Conservation (phyloP, 2,329 filamentous ascomycete species). For the Sarocladium strictum region DNA sequence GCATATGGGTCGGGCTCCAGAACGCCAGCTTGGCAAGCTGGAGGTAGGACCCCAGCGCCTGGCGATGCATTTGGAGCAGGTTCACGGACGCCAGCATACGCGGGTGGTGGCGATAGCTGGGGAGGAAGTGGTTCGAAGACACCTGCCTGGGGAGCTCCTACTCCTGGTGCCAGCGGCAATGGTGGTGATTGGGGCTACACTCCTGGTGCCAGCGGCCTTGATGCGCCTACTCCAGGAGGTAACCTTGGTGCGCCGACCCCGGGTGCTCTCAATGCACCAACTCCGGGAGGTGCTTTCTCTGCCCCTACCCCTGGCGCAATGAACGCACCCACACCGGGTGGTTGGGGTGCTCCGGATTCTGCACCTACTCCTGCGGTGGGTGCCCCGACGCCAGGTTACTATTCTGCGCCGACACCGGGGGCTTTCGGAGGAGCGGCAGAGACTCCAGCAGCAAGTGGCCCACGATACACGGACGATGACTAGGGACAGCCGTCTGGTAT, state of each 20-base stretch:
- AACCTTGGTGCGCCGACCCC: conserved; percentile 55
- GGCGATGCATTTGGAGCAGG: conserved; percentile 59
- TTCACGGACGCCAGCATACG: conserved; percentile 63
- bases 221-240: conserved; percentile 62
- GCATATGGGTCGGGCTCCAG: conserved; percentile 69
- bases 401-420: conserved; percentile 50
- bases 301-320: conserved; percentile 54
- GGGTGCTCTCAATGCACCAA: conserved; percentile 61
- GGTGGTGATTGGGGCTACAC: conserved; percentile 57
- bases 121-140: conserved; percentile 64
- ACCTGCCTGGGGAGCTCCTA: conserved; percentile 63
- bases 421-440: conserved; percentile 43
- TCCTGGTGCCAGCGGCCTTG: conserved; percentile 45
- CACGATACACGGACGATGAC: conserved; percentile 48
- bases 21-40: conserved; percentile 74
- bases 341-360: conserved; percentile 57
- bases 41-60: conserved; percentile 61
- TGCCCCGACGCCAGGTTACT: conserved; percentile 59
- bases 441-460: conserved; percentile 55
- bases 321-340: conserved; percentile 61
- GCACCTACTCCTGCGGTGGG: conserved; percentile 61
- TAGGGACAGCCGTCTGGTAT: conserved; percentile 10
- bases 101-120: conserved; percentile 51
- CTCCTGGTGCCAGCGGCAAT: conserved; percentile 50
- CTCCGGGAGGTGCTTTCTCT: conserved; percentile 58